Evolutionary conservation across 2,329 filamentous ascomycete genomes (phyloP).

Genomic region (Colletotrichum sp.): DNA sequence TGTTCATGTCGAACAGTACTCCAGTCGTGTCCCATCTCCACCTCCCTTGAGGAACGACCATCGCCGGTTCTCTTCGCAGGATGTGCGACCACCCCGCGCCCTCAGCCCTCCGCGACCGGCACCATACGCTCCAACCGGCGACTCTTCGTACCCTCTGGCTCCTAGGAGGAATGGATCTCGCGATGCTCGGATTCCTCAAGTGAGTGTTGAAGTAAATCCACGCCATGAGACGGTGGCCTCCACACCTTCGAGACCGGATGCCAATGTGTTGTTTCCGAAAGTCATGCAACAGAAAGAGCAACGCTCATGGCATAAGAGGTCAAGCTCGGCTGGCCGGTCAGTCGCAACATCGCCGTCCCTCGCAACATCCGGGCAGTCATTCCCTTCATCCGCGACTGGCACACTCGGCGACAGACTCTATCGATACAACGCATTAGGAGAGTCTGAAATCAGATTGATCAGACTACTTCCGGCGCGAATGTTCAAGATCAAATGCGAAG

Average conservation of each 20-base stretch:
- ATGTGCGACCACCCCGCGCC: background rate
- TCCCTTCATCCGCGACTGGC: background rate
- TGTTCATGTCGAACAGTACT: background rate
- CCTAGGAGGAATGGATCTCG: background rate
- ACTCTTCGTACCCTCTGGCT: background rate
- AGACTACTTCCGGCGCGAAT: constrained; percentile 19
- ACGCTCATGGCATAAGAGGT: background rate
- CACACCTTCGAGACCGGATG: background rate
- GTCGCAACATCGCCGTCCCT: background rate
- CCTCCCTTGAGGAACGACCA: background rate
- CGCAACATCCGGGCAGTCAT: background rate
- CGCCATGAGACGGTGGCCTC: too few species aligned
- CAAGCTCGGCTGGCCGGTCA: background rate
- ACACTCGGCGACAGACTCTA: background rate
- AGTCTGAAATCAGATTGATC: constrained; percentile 14
- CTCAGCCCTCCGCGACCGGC: background rate
- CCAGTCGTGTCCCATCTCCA: background rate
- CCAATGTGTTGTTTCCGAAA: background rate
- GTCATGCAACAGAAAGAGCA: background rate
- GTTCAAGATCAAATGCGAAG: constrained; percentile 20
- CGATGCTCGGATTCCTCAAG: background rate
- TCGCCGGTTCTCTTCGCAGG: background rate
- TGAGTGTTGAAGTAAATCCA: too few species aligned
- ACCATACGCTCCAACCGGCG: background rate
- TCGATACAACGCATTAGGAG: background rate